Evolutionary conservation across 1,284 basidiomycete genomes (phyloP), one percentile per base, ranked within the genome.

Genomic region (Retiboletus fuscus): DNA sequence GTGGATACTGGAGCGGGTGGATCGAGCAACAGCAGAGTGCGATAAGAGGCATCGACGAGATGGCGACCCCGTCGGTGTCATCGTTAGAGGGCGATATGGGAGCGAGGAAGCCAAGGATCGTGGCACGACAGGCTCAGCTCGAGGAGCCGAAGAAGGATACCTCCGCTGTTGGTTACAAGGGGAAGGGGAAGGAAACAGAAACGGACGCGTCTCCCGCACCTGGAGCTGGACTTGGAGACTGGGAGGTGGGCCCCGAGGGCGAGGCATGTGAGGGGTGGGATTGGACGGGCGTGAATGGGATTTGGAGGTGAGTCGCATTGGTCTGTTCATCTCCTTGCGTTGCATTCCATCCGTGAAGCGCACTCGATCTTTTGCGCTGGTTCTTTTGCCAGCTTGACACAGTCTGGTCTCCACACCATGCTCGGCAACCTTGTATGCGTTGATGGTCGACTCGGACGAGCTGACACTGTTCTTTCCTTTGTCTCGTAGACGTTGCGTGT

Each of bases 211-310:
- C 61, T 18, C 7, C 69, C 26, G 30, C 3, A 24, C 2, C 5
- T n/a, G 60, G n/a, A 3, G 2, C 4, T 51, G 60, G 12, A 30
- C 62, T 78, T 12, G 69, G 66, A 1, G 71, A 77, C 53, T 70
- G 69, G 72, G 72, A 76, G 57, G 55, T 73, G 3, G 77, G 79
- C 1, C 49, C 62, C 10, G 74, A 74, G 24, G 72, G 72, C 10
- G 78, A 76, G 24, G 76, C 77, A 13, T 80, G 81, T 46, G 78
- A 84, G 20, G 87, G 88, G 4, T 88, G 87, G 85, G 89, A 90
- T 73, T 90, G 89, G 89, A 90, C 89, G 4, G 90, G 88, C 11
- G 87, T 84, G 6, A 79, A 82, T 61, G 90, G 90, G 24, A 80
- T 85, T 62, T 90, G 89, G 88, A 84, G 85, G 89, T 89, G 69